Evolutionary conservation across 441 rosid species (phyloP), one percentile per base, ranked within the genome.

Genomic region (Pelargonium citronellum): DNA sequence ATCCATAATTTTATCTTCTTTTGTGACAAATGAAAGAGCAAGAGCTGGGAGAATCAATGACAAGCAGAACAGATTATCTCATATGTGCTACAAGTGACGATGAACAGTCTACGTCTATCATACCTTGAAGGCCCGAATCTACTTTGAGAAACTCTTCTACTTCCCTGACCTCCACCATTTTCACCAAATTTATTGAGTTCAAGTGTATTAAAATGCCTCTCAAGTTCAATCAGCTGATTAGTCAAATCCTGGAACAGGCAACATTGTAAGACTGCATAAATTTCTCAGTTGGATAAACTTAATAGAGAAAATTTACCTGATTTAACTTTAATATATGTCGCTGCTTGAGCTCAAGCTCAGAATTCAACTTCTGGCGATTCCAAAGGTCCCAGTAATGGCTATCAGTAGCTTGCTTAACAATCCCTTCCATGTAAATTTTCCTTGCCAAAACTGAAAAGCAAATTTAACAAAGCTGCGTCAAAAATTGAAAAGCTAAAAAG

Each of bases 351-450:
- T 90, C 98, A 77, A 90, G 87, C 81, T 88, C 98, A 70, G 91
- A 79, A 80, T 86, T 82, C 85, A 92, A 79, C 86, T 84, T 90
- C 80, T 86, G 99, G 77, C 80, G 84, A 83, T 85, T 84, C 99
- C 98, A 92, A 53, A 92, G 86, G 65, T 92, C 96, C 97, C 91
- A 87, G 72, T 90, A 92, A 66, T 68, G 90, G 68, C 78, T 74
- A 79, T 95, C 97, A 68, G 87, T 86, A 74, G 96, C 88, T 89
- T 95, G 99, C 83, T 89, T 89, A 62, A 88, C 76, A 75, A 90
- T 80, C 67, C 92, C 96, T 78, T 95, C 95, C 77, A 90, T 68
- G 71, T 86, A 85, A 78, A 82, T 74, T 83, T 85, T 89, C 82
- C 87, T 88, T 30, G 95, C 94, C 90, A 90, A 75, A 77, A 86